These are phyloP conservation scores for Sarocladium oryzae DNA, from an alignment of 2,329 filamentous ascomycete species.

Conservation along the genomic window DNA sequence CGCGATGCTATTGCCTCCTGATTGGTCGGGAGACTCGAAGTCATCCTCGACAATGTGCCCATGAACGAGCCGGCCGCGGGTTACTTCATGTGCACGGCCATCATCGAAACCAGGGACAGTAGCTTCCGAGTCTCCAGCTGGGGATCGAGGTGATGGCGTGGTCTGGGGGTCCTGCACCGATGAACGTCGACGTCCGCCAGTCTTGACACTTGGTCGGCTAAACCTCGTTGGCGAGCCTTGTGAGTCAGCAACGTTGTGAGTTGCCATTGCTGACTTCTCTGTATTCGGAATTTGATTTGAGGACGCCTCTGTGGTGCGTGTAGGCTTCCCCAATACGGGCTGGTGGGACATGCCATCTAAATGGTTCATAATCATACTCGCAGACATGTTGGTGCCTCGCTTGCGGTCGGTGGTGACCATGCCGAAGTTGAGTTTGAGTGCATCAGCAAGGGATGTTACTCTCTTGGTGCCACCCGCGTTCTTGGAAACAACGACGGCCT, in stretches of 20 bases:
- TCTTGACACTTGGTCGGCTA: conserved; percentile 11
- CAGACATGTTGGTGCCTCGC: conserved; percentile 63
- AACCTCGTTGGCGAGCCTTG: conserved; percentile 36
- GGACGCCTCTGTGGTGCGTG: conserved; percentile 15
- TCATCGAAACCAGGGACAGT: conserved; percentile 57
- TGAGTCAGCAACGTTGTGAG: conserved; percentile 31
- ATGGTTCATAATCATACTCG: conserved; percentile 70
- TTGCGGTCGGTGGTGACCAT: conserved; percentile 84
- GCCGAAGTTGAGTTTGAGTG: conserved; percentile 93
- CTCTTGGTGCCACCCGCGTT: conserved; percentile 96
- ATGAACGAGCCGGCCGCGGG: conserved; percentile 82
- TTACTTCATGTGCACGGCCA: conserved; percentile 79
- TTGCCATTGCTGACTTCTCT: conserved; percentile 19
- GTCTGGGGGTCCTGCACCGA: neutral
- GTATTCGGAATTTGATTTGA: conserved; percentile 16
- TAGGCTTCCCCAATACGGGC: conserved; percentile 19
- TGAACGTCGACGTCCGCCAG: neutral
- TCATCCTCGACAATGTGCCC: conserved; percentile 95
- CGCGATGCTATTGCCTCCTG: conserved; percentile 60
- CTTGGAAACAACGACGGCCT: conserved; percentile 95
- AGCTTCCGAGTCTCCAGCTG: conserved; percentile 7
- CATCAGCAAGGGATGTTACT: conserved; percentile 91
- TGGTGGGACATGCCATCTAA: conserved; percentile 54
- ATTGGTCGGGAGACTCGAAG: conserved; percentile 71
- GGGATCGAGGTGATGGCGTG: neutral